A percentile compares a stretch with the other conserved stretches of the same genome.
Evolutionary conservation across 495 filamentous ascomycete species (phyloP).

Genomic region (Chaetomium cochliodes): DNA sequence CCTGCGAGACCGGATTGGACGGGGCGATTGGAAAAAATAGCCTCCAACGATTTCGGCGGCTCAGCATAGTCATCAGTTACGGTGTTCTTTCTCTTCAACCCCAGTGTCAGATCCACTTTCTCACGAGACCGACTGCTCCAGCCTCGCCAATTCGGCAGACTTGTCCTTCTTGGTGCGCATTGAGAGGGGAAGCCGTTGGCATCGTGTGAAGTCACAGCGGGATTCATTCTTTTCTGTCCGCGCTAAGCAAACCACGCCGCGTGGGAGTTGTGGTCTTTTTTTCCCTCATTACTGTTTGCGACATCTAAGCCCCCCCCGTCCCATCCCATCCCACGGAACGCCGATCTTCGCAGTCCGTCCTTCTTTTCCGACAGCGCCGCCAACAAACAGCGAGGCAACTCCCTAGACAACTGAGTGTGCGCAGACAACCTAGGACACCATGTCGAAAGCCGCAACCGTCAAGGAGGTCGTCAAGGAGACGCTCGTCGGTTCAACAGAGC

Average conservation of each 20-base stretch:
- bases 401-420: neutral
- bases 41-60: neutral
- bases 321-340: constrained; percentile 16
- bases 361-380: neutral
- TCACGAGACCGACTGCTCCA: constrained; percentile 12
- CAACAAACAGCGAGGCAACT: constrained; percentile 3
- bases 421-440: constrained; percentile 22
- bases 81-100: constrained; percentile 5
- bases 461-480: constrained; percentile 75
- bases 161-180: constrained; percentile 4
- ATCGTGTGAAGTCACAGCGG: neutral
- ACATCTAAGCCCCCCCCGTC: neutral
- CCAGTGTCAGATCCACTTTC: constrained; percentile 21
- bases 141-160: constrained; percentile 10
- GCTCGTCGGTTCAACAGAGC: constrained; percentile 63
- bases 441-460: constrained; percentile 48
- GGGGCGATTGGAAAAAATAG: constrained; percentile 20
- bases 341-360: constrained; percentile 11
- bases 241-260: constrained; percentile 2
- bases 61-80: neutral
- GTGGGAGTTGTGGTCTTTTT: constrained; percentile 12
- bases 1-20: constrained; percentile 26
- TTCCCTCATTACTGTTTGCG: constrained; percentile 6
- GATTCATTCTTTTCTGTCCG: constrained; percentile 8
- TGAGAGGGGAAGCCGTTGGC: constrained; percentile 10